Conservation (phyloP, 805 yeast genomes). For the Metschnikowia vanudenii region DNA sequence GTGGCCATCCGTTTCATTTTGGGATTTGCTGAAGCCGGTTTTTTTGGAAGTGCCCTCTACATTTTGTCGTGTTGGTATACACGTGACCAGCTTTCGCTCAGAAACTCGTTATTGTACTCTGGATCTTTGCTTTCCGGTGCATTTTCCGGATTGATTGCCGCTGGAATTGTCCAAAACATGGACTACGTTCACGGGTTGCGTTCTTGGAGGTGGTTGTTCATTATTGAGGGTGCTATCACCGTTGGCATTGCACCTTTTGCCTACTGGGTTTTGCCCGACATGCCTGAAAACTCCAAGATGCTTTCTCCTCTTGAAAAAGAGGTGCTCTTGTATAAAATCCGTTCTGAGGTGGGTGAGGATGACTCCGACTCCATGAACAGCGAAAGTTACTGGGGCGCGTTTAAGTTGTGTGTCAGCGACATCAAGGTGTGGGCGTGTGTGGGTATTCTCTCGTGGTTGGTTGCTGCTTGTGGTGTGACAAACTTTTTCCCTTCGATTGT, state of each 20-base stretch:
- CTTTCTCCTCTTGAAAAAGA: constrained; percentile 46
- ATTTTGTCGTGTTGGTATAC: constrained; percentile 57
- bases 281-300: constrained; percentile 50
- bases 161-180: constrained; percentile 48
- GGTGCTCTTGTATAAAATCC: constrained; percentile 40
- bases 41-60: constrained; percentile 48
- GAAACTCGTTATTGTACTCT: constrained; percentile 50
- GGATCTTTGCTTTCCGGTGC: constrained; percentile 56
- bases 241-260: constrained; percentile 45
- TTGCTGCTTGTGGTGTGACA: constrained; percentile 60
- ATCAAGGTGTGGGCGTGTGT: constrained; percentile 48
- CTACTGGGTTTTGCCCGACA: constrained; percentile 49
- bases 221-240: constrained; percentile 56
- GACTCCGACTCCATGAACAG: constrained; percentile 36
- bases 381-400: constrained; percentile 38
- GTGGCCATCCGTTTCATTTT: constrained; percentile 46
- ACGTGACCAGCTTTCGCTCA: constrained; percentile 46
- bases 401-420: constrained; percentile 39
- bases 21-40: constrained; percentile 48
- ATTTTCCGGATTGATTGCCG: constrained; percentile 53
- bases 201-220: constrained; percentile 56
- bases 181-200: constrained; percentile 16
- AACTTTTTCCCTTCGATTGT: constrained; percentile 64
- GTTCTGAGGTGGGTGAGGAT: constrained; percentile 39
- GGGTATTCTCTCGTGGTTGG: constrained; percentile 45